Base-by-base conservation (phyloP, 2,329 filamentous ascomycete genomes). In the Aspergillus eucalypticola region DNA sequence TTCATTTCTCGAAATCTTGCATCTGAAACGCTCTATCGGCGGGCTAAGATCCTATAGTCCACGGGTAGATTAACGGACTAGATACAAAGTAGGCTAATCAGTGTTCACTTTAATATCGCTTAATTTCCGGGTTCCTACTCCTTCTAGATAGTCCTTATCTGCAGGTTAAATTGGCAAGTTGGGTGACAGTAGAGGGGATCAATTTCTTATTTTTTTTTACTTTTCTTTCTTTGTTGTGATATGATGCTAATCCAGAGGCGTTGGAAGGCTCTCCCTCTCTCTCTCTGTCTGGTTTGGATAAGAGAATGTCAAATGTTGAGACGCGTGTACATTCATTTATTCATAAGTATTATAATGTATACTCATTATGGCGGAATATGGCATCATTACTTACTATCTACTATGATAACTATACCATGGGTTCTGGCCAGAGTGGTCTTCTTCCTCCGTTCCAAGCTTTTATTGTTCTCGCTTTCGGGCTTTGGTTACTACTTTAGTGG, bases 91-190 rank as follows among this genome's bases (percentile, higher is more conserved):
- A 35, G 32, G 5, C 32, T 35, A 35, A 50, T 50, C 46, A 11
- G 46, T 50, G 46, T 27, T 50, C 46, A 50, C 23, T 50, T 27
- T 50, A 50, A 50, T 50, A 50, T 50, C 46, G 46, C 46, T 50
- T 50, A 50, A 50, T 50, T 50, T 50, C 46, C 46, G 25, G 15
- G 8, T 27, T n/a, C 23, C 23, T 50, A 27, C 44, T 29, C 25
- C 7, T 27, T 27, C 7, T 27, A 27, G 25, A 27, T 27, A 27
- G 25, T 8, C 25, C 25, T 27, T 21, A 35, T 35, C n/a, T 32
- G 23, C 32, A 35, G 5, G 38, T 42, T 54, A 32, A 39, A 35
- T 35, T 35, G 10, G 32, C 32, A 5, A 13, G 11, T 35, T 29
- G 27, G 27, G 11, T 13, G 32, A 15, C 15, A 35, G 32, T 11